These are phyloP conservation scores for Croton setiger DNA, from an alignment of 441 rosid species.

Conservation along the genomic window DNA sequence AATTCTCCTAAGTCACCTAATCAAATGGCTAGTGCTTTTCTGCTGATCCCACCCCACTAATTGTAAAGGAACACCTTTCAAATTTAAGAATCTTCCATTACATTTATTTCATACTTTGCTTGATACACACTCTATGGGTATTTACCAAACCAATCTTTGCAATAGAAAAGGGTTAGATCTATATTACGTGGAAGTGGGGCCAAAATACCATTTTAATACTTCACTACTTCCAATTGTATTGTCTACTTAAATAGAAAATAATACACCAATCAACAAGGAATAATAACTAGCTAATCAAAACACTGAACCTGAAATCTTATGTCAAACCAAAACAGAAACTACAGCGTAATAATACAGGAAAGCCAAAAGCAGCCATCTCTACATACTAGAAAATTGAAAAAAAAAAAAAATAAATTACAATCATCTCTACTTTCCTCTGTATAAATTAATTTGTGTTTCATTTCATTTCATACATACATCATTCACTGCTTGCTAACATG, in stretches of 20 bases:
- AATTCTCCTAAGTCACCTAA: too few relatives aligned
- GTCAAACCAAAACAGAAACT: constrained; percentile 11
- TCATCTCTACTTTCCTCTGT: background rate
- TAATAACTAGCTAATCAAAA: constrained; percentile 3
- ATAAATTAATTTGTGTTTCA: constrained; percentile 4
- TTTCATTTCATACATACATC: constrained; percentile 13
- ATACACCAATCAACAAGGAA: background rate
- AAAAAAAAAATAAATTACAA: constrained; percentile 6
- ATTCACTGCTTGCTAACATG: constrained; percentile 7
- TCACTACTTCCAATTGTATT: background rate
- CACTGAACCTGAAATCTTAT: constrained; percentile 4
- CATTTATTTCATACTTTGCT: too few relatives aligned
- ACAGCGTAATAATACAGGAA: constrained; percentile 8
- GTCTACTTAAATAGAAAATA: background rate
- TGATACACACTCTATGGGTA: too few relatives aligned
- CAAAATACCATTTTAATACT: too few relatives aligned
- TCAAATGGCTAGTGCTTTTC: too few relatives aligned
- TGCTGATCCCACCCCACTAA: too few relatives aligned
- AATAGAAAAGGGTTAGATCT: too few relatives aligned
- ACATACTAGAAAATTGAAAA: constrained; percentile 1
- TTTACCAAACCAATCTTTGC: too few relatives aligned
- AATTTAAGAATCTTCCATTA: too few relatives aligned
- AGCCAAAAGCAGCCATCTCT: constrained; percentile 14
- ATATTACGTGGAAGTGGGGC: too few relatives aligned
- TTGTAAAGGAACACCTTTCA: too few relatives aligned